These are phyloP conservation scores for Aurantiochytrium sp. DNA, from an alignment of 108 stramenopile genomes.

Conservation along the genomic window DNA sequence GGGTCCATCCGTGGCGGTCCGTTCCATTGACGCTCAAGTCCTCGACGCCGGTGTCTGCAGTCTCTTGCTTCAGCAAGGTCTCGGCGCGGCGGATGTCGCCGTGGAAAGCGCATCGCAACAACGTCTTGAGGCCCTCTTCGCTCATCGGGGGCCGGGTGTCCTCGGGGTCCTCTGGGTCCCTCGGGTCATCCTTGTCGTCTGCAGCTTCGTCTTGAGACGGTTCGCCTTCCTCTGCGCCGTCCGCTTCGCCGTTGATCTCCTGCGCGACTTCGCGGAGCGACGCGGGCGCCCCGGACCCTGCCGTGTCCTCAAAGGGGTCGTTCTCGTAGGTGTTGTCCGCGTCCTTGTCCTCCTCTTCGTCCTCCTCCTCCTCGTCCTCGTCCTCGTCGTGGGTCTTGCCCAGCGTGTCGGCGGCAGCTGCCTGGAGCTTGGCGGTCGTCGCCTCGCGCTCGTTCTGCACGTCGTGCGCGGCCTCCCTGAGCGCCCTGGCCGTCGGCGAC, in stretches of 20 bases:
- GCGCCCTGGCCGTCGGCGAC: neutral
- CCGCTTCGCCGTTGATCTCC: too few relatives aligned
- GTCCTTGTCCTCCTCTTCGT: neutral
- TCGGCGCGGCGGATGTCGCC: neutral
- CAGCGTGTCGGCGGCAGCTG: neutral
- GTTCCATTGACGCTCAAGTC: neutral
- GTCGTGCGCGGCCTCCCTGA: neutral
- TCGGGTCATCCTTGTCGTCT: neutral
- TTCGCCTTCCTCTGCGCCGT: too few relatives aligned
- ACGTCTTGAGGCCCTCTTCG: neutral
- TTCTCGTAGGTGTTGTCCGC: neutral
- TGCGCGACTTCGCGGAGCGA: neutral
- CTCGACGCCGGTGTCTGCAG: neutral
- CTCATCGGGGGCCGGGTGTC: neutral
- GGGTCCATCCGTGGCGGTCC: neutral
- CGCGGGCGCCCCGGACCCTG: neutral
- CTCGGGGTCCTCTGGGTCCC: neutral
- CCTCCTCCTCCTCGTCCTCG: neutral
- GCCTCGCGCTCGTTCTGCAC: neutral
- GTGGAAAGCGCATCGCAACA: constrained; percentile 1
- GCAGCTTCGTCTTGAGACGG: too few relatives aligned
- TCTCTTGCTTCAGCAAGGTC: neutral
- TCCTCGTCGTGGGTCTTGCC: neutral
- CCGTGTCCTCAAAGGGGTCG: neutral
- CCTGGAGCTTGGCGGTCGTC: neutral